Conservation (phyloP, 257 asterid species). For the Plantago ovata region DNA sequence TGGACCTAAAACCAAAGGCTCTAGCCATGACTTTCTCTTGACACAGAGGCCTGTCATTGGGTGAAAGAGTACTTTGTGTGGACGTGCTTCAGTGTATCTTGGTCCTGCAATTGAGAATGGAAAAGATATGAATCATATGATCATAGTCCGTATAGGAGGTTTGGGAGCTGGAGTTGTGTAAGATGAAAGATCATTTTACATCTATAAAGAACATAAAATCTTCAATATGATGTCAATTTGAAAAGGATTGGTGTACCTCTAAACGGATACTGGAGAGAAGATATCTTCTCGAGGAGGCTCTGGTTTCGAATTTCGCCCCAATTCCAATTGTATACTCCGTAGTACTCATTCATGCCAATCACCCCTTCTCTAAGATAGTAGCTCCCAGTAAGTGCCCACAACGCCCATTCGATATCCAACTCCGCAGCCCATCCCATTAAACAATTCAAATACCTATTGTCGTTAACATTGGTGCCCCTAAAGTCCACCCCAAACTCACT, state of each 20-base stretch:
- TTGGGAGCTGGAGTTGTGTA: too few species aligned
- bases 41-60: conserved; percentile 82
- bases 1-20: conserved; percentile 65
- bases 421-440: conserved; percentile 94
- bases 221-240: background rate
- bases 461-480: conserved; percentile 81
- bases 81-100: conserved; percentile 39
- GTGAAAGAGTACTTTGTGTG: conserved; percentile 67
- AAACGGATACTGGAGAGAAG: conserved; percentile 67
- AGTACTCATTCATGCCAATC: conserved; percentile 59
- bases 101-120: conserved; percentile 61
- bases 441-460: conserved; percentile 78
- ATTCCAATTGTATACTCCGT: conserved; percentile 73
- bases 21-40: conserved; percentile 34
- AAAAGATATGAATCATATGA: background rate
- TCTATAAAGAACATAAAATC: too few species aligned
- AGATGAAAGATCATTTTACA: too few species aligned
- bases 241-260: conserved; percentile 39
- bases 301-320: conserved; percentile 69
- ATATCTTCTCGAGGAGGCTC: conserved; percentile 51
- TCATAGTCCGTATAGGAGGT: background rate
- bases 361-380: conserved; percentile 70
- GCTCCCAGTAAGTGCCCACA: conserved; percentile 88
- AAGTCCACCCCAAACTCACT: conserved; percentile 85
- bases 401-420: conserved; percentile 79